Evolutionary conservation across 2,329 filamentous ascomycete species (phyloP).

Genomic region (Cytospora schulzeri): DNA sequence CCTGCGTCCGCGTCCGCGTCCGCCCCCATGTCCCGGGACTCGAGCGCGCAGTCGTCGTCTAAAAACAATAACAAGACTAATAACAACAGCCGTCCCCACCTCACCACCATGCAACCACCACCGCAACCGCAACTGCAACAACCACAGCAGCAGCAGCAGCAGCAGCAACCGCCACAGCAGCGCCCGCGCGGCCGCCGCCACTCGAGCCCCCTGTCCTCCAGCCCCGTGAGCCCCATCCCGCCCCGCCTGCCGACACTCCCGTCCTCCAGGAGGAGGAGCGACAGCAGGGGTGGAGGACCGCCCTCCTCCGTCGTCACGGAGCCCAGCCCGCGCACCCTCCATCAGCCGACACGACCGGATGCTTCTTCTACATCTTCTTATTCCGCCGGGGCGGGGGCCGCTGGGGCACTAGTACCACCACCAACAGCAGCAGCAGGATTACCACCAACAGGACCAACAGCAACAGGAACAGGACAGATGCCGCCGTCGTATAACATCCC

Average conservation of each 20-base stretch:
- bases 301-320: conserved; percentile 49
- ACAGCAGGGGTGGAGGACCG: no score
- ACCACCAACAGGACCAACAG: no score
- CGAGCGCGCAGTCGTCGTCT: conserved; percentile 45
- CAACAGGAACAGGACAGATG: no score
- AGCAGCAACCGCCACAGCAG: background rate
- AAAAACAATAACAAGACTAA: no score
- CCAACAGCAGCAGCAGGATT: no score
- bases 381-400: no score
- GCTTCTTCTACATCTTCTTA: no score
- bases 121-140: conserved; percentile 27
- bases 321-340: conserved; percentile 43
- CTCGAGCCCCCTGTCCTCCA: conserved; percentile 25
- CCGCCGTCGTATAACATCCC: no score
- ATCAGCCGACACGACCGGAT: conserved; percentile 11
- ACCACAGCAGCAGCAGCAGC: conserved; percentile 27
- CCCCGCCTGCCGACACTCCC: conserved; percentile 25
- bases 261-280: conserved; percentile 34
- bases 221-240: conserved; percentile 10
- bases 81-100: conserved; percentile 4
- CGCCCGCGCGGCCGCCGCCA: conserved; percentile 1
- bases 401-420: no score
- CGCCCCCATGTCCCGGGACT: conserved; percentile 54
- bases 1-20: no score
- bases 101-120: background rate